phyloP scores from a whole-genome alignment of 2,329 filamentous ascomycete genomes.

The Zopfia rhizophila region DNA sequence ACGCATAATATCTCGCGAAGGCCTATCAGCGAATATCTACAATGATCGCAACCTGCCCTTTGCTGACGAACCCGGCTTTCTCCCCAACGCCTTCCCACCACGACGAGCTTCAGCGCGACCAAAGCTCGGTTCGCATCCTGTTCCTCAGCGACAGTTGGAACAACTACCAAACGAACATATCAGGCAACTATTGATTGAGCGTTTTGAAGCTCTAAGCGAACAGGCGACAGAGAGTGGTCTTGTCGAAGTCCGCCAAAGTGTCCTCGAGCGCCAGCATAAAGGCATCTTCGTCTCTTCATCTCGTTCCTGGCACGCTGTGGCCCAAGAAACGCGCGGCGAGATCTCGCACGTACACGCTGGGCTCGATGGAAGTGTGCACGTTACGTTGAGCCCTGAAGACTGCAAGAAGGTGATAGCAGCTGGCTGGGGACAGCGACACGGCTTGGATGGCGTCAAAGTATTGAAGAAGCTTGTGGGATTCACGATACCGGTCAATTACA shows the following conservation, averaged over 20 bases:
- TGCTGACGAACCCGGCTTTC: slow-evolving; percentile 24
- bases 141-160: slow-evolving; percentile 30
- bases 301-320: slow-evolving; percentile 24
- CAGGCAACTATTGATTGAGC: slow-evolving; percentile 18
- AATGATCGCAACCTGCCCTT: slow-evolving; percentile 24
- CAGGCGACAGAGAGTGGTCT: slow-evolving; percentile 23
- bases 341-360: slow-evolving; percentile 31
- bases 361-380: slow-evolving; percentile 29
- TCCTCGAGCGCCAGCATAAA: slow-evolving; percentile 26
- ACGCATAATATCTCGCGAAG: slow-evolving; percentile 49
- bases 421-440: slow-evolving; percentile 32
- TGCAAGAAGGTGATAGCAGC: slow-evolving; percentile 26
- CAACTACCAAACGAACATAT: slow-evolving; percentile 29
- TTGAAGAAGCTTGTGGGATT: slow-evolving; percentile 21
- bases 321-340: slow-evolving; percentile 27
- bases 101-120: slow-evolving; percentile 23
- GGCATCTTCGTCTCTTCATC: slow-evolving; percentile 27
- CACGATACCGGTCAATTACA: slow-evolving; percentile 28
- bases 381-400: slow-evolving; percentile 28
- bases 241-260: slow-evolving; percentile 26
- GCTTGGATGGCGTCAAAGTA: slow-evolving; percentile 14
- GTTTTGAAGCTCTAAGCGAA: slow-evolving; percentile 19
- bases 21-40: slow-evolving; percentile 41
- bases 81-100: slow-evolving; percentile 25
- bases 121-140: slow-evolving; percentile 26